Percentiles rank a stretch among this genome's conserved stretches.
These are phyloP conservation scores for Aspergillus haitiensis DNA, from an alignment of 495 filamentous ascomycete genomes.

Conservation along the genomic window DNA sequence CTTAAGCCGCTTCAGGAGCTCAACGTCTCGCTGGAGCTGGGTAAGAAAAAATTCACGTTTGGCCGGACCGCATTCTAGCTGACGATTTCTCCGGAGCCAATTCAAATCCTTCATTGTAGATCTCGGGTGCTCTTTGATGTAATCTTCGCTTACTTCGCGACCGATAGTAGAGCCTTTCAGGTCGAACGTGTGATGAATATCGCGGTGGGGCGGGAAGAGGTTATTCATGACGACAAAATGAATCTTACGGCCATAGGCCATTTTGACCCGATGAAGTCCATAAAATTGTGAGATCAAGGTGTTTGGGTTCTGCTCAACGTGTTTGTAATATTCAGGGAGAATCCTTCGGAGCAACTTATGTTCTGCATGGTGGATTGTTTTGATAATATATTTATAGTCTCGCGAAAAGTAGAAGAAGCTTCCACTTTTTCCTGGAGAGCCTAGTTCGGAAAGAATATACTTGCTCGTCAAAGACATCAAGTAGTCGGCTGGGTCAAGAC, in stretches of 20 bases:
- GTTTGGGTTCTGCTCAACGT: constrained; percentile 90
- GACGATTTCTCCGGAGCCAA: constrained; percentile 83
- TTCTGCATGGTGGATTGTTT: constrained; percentile 96
- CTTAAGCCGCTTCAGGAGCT: constrained; percentile 77
- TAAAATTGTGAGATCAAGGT: constrained; percentile 98
- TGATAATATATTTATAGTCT: constrained; percentile 99
- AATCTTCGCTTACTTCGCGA: constrained; percentile 84
- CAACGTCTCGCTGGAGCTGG: constrained; percentile 85
- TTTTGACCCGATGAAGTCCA: constrained; percentile 95
- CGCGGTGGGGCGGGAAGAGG: constrained; percentile 92
- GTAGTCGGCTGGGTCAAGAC: constrained; percentile 94
- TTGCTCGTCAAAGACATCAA: constrained; percentile 98
- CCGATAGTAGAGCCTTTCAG: constrained; percentile 97
- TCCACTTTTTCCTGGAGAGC: constrained; percentile 96
- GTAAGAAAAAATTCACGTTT: constrained; percentile 86
- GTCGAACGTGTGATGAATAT: constrained; percentile 97
- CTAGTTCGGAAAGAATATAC: constrained; percentile 96
- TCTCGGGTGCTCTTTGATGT: constrained; percentile 82
- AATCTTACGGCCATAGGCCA: constrained; percentile 96
- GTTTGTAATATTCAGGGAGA: constrained; percentile 88
- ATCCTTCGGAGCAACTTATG: constrained; percentile 94
- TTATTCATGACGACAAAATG: constrained; percentile 99
- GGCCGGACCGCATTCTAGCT: constrained; percentile 81
- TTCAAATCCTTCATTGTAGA: constrained; percentile 97
- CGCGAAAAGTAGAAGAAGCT: constrained; percentile 99